Base-by-base conservation (phyloP, 805 yeast species). In the Zygosaccharomyces rouxii region DNA sequence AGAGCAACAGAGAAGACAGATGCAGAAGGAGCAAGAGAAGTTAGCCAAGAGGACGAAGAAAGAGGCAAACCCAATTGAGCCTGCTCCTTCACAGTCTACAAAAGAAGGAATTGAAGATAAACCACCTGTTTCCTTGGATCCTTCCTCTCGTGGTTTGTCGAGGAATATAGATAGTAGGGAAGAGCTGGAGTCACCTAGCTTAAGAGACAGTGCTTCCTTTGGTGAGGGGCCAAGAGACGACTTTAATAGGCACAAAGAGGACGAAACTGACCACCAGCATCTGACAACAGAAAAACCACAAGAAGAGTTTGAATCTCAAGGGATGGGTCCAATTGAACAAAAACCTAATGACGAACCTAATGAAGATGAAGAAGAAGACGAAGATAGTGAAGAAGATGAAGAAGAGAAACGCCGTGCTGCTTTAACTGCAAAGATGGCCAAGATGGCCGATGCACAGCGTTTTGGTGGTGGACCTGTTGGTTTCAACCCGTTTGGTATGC, bases 361-460 rank as follows among this genome's bases (percentile, higher is more conserved):
- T 3, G 70, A 61, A 0, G 78, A 70, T 2, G 78, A 74, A 2
- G 81, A 72, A 4, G 76, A 69, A 2, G 78, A 71, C 0, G 80
- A 70, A 0, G 81, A 72, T 0, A 80, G 71, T 0, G 43, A 79
- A 1, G 84, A 81, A 45, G 92, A 86, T 45, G 86, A 80, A 38
- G 95, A 86, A 62, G 94, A 86, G 54, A 73, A 83, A 4, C 79
- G 84, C 48, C 78, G 95, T 58, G 78, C 84, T 39, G 87, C 84
- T 5, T 72, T 92, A 46, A 83, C 95, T 18, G 97, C 86, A 54
- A 79, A 97, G 52, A 33, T 33, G 21, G 44, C 47, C 13, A 35
- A 38, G 7, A 92, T 92, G 97, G 98, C 99, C 13, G 95, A 96
- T 19, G 81, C 81, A 7, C 83, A 86, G 48, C 78, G 86, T 81